Base-by-base conservation (phyloP, 345 rosid genomes). In the Syzygium grande region DNA sequence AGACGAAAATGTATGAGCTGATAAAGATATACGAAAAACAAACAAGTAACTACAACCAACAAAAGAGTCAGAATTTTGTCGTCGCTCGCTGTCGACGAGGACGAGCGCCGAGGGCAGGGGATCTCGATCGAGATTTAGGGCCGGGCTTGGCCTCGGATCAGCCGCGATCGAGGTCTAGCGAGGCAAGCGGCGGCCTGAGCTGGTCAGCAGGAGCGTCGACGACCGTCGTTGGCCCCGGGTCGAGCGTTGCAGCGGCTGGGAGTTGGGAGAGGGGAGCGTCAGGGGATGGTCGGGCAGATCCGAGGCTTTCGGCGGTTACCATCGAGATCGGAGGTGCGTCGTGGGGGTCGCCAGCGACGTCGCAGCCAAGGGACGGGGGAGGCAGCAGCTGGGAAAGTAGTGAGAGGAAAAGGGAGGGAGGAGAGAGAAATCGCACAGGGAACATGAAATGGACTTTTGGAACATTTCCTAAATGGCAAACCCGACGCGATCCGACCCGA, bases 101-200 rank as follows among this genome's bases (percentile, higher is more conserved):
- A 56, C n/a, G 13, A 56, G n/a, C n/a, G n/a, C 65, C 2, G 65
- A 59, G 15, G 34, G 19, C 7, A 4, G 34, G 30, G 68, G 68
- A 59, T 17, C 68, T 59, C 17, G 34, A 27, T 59, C 30, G 30
- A 43, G 46, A 43, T 43, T 43, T 43, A 43, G 7, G 46, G 46
- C 46, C 7, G 46, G 46, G 46, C 46, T 43, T 41, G 43, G 43
- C 43, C 43, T 43, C 46, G 5, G 43, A 41, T 41, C 43, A 41
- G 43, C 43, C 43, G 43, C 43, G 46, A 43, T 1, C 46, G 46
- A 59, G 68, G 68, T 59, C 68, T 59, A 59, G 34, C 15, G 9
- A 59, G 30, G 68, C 68, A 59, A 27, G 68, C 68, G 9, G 34
- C 4, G 34, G 16, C 30, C 30, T 5, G 11, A 95, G 95, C 54